Percentiles rank a stretch among this genome's conserved stretches.
phyloP scores from a whole-genome alignment of 331 rosid genomes.

The Telfairia occidentalis region DNA sequence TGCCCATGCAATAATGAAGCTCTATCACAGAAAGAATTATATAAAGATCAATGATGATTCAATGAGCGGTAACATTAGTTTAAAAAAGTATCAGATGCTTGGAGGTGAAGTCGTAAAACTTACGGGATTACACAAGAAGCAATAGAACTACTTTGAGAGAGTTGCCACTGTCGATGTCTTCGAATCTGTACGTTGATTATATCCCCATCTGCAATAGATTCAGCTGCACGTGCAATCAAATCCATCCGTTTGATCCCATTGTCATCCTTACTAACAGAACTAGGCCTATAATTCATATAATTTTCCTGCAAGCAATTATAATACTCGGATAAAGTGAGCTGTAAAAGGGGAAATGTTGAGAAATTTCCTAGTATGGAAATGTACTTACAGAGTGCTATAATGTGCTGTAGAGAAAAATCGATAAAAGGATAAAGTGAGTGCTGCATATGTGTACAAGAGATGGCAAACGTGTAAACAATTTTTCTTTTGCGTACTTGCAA shows the following conservation, averaged over 20 bases:
- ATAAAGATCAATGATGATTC: constrained; percentile 13
- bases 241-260: constrained; percentile 68
- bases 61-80: neutral
- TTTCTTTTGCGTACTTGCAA: neutral
- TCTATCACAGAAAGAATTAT: constrained; percentile 27
- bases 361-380: neutral
- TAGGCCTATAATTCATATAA: constrained; percentile 77
- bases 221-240: constrained; percentile 79
- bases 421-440: neutral
- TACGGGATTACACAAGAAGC: constrained; percentile 85
- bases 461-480: neutral
- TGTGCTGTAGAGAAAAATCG: neutral
- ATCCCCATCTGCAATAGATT: constrained; percentile 87
- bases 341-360: neutral
- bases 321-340: neutral
- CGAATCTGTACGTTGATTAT: constrained; percentile 85
- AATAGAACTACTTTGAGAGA: constrained; percentile 66
- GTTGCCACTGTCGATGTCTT: constrained; percentile 95
- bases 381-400: neutral
- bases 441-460: neutral
- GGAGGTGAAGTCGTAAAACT: constrained; percentile 29
- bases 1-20: constrained; percentile 73
- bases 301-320: constrained; percentile 57
- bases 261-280: constrained; percentile 58
- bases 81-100: neutral